A percentile compares a stretch with the other conserved stretches of the same genome.
These are phyloP conservation scores for Starmerella floricola DNA, from an alignment of 805 yeast genomes.

Conservation along the genomic window DNA sequence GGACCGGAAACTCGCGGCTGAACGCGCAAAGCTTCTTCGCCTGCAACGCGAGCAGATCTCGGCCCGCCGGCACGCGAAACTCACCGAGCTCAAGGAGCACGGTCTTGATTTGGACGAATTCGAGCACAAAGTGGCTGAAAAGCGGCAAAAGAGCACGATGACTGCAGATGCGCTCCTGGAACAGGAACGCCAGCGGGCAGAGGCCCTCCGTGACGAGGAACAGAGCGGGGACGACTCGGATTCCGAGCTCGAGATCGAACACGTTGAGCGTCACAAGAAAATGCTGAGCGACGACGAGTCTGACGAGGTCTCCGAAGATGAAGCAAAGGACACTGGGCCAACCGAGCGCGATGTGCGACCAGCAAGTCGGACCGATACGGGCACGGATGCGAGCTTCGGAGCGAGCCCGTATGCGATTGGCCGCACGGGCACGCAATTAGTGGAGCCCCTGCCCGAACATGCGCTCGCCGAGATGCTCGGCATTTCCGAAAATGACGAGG, in stretches of 20 bases:
- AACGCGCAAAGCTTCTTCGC: conserved; percentile 6
- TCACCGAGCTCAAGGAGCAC: conserved; percentile 8
- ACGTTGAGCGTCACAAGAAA: neutral
- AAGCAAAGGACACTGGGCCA: neutral
- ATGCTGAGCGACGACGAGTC: conserved; percentile 11
- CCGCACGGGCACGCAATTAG: conserved; percentile 11
- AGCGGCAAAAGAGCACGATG: conserved; percentile 2
- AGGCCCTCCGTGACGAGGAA: conserved; percentile 7
- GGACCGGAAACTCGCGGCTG: conserved; percentile 7
- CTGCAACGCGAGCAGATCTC: conserved; percentile 14
- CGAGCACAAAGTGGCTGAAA: conserved; percentile 3
- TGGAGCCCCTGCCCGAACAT: conserved; percentile 3
- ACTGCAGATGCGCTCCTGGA: neutral
- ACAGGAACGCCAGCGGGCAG: conserved; percentile 6
- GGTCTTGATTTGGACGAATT: conserved; percentile 17
- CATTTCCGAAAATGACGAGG: neutral
- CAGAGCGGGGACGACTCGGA: conserved; percentile 6
- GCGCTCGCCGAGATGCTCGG: conserved; percentile 9
- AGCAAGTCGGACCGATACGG: neutral
- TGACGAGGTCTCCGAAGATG: conserved; percentile 3
- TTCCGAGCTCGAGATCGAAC: conserved; percentile 5
- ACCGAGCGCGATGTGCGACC: neutral
- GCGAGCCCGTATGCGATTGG: neutral
- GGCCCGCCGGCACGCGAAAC: conserved; percentile 3
- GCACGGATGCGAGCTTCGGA: neutral